These are phyloP conservation scores for Syncephalis plumigaleata DNA, from an alignment of 371 early-diverging fungal species.

Conservation along the genomic window DNA sequence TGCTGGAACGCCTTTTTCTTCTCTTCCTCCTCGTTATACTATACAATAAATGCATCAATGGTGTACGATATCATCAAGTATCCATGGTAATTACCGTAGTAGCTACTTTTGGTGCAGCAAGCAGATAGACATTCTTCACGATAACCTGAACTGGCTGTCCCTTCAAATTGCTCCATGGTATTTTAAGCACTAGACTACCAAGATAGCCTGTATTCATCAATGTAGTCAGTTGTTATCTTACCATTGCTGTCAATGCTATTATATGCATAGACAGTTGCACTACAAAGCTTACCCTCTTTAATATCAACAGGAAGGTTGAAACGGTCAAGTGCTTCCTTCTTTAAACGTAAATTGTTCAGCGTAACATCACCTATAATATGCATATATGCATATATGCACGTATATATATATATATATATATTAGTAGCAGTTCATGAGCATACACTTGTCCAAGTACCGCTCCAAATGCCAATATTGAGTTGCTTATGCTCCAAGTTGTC, in stretches of 20 bases:
- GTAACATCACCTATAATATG: slow-evolving; percentile 72
- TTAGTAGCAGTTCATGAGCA: too few species aligned
- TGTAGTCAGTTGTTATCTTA: too few species aligned
- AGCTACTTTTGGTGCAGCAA: slow-evolving; percentile 68
- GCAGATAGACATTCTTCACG: slow-evolving; percentile 75
- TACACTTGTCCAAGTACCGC: slow-evolving; percentile 37
- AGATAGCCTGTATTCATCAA: slow-evolving; percentile 46
- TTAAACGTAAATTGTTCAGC: slow-evolving; percentile 73
- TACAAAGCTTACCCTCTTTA: slow-evolving; percentile 44
- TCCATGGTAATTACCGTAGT: slow-evolving; percentile 16
- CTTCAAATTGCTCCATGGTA: slow-evolving; percentile 95
- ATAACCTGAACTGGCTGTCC: slow-evolving; percentile 76
- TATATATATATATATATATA: too few species aligned
- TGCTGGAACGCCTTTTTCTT: slow-evolving; percentile 55
- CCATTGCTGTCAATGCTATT: too few species aligned
- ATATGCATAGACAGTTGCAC: background rate
- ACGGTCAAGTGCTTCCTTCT: slow-evolving; percentile 83
- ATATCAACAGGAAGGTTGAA: slow-evolving; percentile 89
- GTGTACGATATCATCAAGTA: background rate
- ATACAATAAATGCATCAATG: background rate
- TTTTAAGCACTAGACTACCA: slow-evolving; percentile 78
- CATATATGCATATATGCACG: too few species aligned
- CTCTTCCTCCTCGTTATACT: slow-evolving; percentile 67
- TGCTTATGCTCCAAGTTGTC: slow-evolving; percentile 89
- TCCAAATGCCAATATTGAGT: slow-evolving; percentile 92